phyloP scores from a whole-genome alignment of 371 early-diverging fungal species.

The Mortierella sp. region DNA sequence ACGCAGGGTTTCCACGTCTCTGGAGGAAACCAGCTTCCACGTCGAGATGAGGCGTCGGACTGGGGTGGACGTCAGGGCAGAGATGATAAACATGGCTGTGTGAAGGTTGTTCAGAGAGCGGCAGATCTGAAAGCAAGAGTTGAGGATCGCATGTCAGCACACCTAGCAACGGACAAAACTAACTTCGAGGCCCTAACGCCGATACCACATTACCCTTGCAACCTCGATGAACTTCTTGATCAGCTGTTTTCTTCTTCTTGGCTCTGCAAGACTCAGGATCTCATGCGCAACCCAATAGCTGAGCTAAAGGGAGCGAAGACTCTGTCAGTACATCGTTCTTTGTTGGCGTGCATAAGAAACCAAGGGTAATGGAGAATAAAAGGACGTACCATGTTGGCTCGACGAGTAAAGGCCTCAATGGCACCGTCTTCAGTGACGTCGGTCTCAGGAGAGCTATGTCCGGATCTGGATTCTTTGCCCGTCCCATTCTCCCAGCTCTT shows the following conservation, averaged over 20 bases:
- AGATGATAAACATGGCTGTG: slow-evolving; percentile 61
- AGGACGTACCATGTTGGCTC: slow-evolving; percentile 55
- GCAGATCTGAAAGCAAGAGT: slow-evolving; percentile 39
- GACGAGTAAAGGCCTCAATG: slow-evolving; percentile 60
- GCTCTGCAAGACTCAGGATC: slow-evolving; percentile 55
- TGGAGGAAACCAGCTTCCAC: slow-evolving; percentile 57
- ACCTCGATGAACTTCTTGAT: slow-evolving; percentile 64
- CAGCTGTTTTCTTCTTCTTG: slow-evolving; percentile 56
- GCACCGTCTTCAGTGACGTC: slow-evolving; percentile 46
- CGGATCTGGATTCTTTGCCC: not conserved
- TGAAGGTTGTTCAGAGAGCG: slow-evolving; percentile 60
- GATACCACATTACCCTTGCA: slow-evolving; percentile 50
- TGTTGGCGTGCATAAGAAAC: not conserved
- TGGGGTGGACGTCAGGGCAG: slow-evolving; percentile 60
- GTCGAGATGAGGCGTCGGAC: slow-evolving; percentile 60
- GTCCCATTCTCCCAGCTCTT: slow-evolving; percentile 1
- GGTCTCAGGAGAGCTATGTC: slow-evolving; percentile 2
- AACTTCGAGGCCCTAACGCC: not conserved
- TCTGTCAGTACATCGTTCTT: not conserved
- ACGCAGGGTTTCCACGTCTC: slow-evolving; percentile 46
- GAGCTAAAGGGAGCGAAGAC: slow-evolving; percentile 24
- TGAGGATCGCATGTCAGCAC: not conserved
- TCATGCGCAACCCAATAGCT: slow-evolving; percentile 69
- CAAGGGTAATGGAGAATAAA: not conserved
- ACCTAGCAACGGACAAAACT: not conserved